Conservation (phyloP, 75 land plant species). For the Sequoiadendron giganteum region DNA sequence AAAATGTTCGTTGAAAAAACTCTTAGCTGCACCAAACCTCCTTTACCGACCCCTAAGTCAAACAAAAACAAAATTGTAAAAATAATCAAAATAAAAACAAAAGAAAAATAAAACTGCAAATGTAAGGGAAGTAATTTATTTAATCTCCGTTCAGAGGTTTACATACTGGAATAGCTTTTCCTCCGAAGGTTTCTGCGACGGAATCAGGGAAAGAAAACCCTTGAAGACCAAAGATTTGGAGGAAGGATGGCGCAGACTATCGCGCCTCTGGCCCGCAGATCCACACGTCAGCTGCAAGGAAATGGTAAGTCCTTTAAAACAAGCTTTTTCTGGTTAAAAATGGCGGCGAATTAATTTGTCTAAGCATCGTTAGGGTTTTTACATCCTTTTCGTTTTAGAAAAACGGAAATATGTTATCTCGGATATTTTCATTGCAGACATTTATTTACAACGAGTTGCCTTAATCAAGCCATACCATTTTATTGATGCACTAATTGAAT, state of each 20-base stretch:
- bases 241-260: background rate
- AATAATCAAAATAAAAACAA: background rate
- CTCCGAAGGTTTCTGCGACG: background rate
- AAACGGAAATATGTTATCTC: background rate
- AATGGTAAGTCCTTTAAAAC: background rate
- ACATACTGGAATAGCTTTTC: background rate
- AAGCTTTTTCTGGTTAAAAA: background rate
- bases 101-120: background rate
- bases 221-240: background rate
- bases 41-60: background rate
- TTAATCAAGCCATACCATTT: background rate
- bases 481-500: background rate
- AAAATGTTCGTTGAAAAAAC: background rate
- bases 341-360: background rate
- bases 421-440: background rate
- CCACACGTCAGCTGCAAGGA: background rate
- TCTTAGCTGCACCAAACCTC: background rate
- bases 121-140: background rate
- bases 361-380: background rate
- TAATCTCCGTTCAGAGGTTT: background rate
- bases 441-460: background rate
- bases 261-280: slow-evolving; percentile 4
- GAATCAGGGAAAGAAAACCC: background rate
- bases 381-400: background rate
- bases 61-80: background rate